phyloP scores from a whole-genome alignment of 164 flowering plant genomes.

The Liriodendron chinense region DNA sequence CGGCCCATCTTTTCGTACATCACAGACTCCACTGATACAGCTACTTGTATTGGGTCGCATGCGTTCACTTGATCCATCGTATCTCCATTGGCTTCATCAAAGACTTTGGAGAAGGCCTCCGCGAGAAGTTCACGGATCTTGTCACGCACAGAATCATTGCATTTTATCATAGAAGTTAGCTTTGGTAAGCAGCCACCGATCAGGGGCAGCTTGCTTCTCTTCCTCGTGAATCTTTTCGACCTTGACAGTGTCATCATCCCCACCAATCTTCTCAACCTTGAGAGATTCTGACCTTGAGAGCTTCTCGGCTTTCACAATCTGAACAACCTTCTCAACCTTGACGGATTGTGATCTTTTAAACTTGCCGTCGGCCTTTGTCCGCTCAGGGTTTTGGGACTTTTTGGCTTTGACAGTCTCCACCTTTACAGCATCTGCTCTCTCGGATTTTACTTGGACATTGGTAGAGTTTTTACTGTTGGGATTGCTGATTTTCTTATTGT shows the following conservation, averaged over 20 bases:
- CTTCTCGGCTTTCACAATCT: not conserved
- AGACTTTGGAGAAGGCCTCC: slow-evolving; percentile 71
- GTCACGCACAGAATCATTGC: slow-evolving; percentile 73
- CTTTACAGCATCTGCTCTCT: slow-evolving; percentile 12
- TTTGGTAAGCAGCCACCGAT: slow-evolving; percentile 55
- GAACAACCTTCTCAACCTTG: slow-evolving; percentile 24
- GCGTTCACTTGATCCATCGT: slow-evolving; percentile 46
- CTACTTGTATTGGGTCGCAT: slow-evolving; percentile 68
- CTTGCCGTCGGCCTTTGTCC: slow-evolving; percentile 29
- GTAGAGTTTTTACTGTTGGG: slow-evolving; percentile 23
- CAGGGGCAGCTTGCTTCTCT: slow-evolving; percentile 21
- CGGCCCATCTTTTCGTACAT: slow-evolving; percentile 80
- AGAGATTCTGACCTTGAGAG: not conserved
- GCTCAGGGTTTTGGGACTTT: slow-evolving; percentile 24
- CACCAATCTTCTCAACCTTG: not conserved
- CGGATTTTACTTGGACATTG: slow-evolving; percentile 17
- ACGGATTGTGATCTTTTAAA: slow-evolving; percentile 24
- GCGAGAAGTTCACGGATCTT: slow-evolving; percentile 64
- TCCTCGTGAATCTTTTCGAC: slow-evolving; percentile 37
- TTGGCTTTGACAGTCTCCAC: slow-evolving; percentile 10
- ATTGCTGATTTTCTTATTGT: slow-evolving; percentile 44
- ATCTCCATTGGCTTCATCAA: slow-evolving; percentile 53
- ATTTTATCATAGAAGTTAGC: slow-evolving; percentile 55
- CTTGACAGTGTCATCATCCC: slow-evolving; percentile 18
- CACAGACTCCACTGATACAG: slow-evolving; percentile 73